These are phyloP conservation scores for Claviceps arundinis DNA, from an alignment of 2,329 filamentous ascomycete genomes.

Conservation along the genomic window DNA sequence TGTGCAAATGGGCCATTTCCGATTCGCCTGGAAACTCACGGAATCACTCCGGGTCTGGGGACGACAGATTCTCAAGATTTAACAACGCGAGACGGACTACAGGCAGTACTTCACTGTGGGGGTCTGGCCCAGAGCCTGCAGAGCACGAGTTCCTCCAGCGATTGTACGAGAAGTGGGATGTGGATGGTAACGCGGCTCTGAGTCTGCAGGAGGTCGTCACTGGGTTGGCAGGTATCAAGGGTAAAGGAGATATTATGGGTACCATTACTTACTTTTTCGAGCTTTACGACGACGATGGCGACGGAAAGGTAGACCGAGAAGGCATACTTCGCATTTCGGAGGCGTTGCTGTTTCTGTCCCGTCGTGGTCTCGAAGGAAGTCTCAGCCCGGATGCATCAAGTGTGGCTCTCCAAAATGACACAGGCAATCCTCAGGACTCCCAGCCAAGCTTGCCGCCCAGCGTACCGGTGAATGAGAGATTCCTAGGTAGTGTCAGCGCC, in stretches of 20 bases:
- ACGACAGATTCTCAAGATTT: constrained; percentile 46
- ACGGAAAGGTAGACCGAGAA: constrained; percentile 86
- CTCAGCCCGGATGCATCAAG: constrained; percentile 52
- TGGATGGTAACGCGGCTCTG: constrained; percentile 60
- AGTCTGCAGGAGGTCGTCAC: constrained; percentile 86
- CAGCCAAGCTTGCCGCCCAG: constrained; percentile 29
- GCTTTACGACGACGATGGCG: constrained; percentile 83
- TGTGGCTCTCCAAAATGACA: constrained; percentile 34
- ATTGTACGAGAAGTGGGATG: constrained; percentile 80
- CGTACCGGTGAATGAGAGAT: constrained; percentile 68
- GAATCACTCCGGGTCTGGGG: constrained; percentile 32
- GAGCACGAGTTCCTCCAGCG: constrained; percentile 91
- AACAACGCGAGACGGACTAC: constrained; percentile 38
- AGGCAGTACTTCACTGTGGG: constrained; percentile 37
- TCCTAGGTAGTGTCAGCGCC: constrained; percentile 82
- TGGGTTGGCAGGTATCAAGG: constrained; percentile 82
- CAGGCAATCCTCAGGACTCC: constrained; percentile 17
- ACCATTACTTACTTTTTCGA: constrained; percentile 98
- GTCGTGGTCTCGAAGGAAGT: constrained; percentile 69
- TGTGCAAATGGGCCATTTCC: constrained; percentile 85
- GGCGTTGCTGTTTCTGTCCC: constrained; percentile 79
- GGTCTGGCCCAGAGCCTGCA: constrained; percentile 52
- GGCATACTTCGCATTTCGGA: constrained; percentile 92
- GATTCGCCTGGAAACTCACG: constrained; percentile 58
- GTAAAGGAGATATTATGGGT: constrained; percentile 90